A percentile compares a stretch with the other conserved stretches of the same genome.
Conservation (phyloP, 805 yeast genomes). For the Naumovozyma dairenensis region DNA sequence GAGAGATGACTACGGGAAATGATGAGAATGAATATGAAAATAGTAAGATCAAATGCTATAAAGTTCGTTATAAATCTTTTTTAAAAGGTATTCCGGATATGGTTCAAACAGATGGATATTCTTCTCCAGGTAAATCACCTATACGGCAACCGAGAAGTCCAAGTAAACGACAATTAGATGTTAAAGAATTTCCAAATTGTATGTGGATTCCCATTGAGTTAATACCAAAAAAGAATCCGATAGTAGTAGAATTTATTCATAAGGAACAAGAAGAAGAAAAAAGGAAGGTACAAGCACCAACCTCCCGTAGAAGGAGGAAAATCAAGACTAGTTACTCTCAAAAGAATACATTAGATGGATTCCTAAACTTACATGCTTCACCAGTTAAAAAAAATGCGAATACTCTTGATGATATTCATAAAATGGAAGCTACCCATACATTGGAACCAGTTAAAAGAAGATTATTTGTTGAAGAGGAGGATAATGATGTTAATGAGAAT, state of each 20-base stretch:
- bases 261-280: conserved; percentile 1
- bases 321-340: conserved; percentile 10
- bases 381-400: conserved; percentile 7
- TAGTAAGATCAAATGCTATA: conserved; percentile 10
- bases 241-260: conserved; percentile 9
- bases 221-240: conserved; percentile 11
- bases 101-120: background rate
- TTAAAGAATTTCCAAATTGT: conserved; percentile 8
- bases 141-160: conserved; percentile 10
- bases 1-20: conserved; percentile 6
- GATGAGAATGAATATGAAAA: conserved; percentile 5
- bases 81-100: conserved; percentile 3
- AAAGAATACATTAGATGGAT: conserved; percentile 19
- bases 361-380: conserved; percentile 16
- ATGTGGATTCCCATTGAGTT: conserved; percentile 17
- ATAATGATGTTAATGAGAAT: conserved; percentile 1
- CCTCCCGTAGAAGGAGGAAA: conserved; percentile 2
- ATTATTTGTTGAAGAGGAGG: conserved; percentile 19
- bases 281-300: conserved; percentile 1
- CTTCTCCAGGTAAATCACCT: conserved; percentile 1
- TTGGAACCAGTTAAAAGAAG: conserved; percentile 9
- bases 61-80: conserved; percentile 17
- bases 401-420: too few relatives aligned
- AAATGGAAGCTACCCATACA: too few relatives aligned
- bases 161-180: conserved; percentile 12